Evolutionary conservation across 129 eudicot genomes (phyloP).

Genomic region (Centella asiatica): DNA sequence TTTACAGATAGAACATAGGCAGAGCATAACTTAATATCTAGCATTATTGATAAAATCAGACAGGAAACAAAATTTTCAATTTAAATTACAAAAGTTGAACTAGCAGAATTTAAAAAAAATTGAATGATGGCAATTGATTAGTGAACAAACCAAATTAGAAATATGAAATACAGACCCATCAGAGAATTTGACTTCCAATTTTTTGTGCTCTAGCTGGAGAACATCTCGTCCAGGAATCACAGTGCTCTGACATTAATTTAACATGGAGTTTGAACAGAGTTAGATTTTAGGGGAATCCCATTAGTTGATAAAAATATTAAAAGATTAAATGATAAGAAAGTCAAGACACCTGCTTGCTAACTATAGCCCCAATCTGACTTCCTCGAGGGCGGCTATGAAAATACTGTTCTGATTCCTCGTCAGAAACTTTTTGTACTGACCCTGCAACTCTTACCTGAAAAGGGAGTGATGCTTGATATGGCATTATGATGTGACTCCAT

Average conservation of each 20-base stretch:
- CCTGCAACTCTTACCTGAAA: conserved; percentile 91
- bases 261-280: background rate
- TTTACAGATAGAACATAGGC: background rate
- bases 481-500: too few species aligned
- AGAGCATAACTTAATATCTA: background rate
- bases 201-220: conserved; percentile 58
- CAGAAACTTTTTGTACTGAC: conserved; percentile 71
- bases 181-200: conserved; percentile 61
- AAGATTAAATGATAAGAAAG: background rate
- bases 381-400: conserved; percentile 95
- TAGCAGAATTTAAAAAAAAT: background rate
- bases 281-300: too few species aligned
- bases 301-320: background rate
- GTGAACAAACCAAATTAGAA: conserved; percentile 3
- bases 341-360: conserved; percentile 70
- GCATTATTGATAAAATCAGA: background rate
- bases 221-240: conserved; percentile 77
- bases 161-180: conserved; percentile 61
- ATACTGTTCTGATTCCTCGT: conserved; percentile 82
- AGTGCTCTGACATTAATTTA: conserved; percentile 50
- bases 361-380: conserved; percentile 92
- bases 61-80: background rate
- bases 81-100: background rate
- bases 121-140: background rate
- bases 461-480: background rate